Percentiles rank a stretch among this genome's conserved stretches.
These are phyloP conservation scores for Phytopythium chamaehyphon DNA, from an alignment of 352 stramenopile genomes.

Conservation along the genomic window DNA sequence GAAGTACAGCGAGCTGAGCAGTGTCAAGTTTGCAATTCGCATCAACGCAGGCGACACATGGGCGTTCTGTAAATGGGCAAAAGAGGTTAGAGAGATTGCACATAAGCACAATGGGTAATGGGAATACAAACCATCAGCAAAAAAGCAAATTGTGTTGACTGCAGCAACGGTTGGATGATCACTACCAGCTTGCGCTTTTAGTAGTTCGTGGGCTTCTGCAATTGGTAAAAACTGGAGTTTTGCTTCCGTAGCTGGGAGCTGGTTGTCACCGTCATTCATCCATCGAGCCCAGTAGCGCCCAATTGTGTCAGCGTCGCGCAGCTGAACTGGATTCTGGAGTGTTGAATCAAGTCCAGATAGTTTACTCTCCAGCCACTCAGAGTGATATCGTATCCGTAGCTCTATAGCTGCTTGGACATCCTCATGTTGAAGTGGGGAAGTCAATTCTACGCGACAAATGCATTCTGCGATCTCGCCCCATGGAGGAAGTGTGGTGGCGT, in stretches of 20 bases:
- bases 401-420: conserved; percentile 18
- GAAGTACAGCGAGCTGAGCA: conserved; percentile 39
- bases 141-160: conserved; percentile 76
- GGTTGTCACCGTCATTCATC: not conserved
- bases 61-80: conserved; percentile 33
- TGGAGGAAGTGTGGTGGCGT: conserved; percentile 10
- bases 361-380: conserved; percentile 20
- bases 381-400: conserved; percentile 25
- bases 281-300: not conserved
- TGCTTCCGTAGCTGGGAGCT: not conserved
- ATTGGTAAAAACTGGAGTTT: conserved; percentile 2
- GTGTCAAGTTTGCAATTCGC: conserved; percentile 59
- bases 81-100: not conserved
- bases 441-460: conserved; percentile 20
- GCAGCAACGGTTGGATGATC: conserved; percentile 30
- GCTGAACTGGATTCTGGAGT: not conserved
- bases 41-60: conserved; percentile 56
- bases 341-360: not conserved
- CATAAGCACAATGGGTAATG: not conserved
- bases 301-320: not conserved
- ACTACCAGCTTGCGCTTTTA: conserved; percentile 16
- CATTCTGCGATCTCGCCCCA: conserved; percentile 18
- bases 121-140: conserved; percentile 42
- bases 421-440: conserved; percentile 17
- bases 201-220: conserved; percentile 10